phyloP scores from a whole-genome alignment of 164 flowering plant genomes.

The Amborella trichopoda region DNA sequence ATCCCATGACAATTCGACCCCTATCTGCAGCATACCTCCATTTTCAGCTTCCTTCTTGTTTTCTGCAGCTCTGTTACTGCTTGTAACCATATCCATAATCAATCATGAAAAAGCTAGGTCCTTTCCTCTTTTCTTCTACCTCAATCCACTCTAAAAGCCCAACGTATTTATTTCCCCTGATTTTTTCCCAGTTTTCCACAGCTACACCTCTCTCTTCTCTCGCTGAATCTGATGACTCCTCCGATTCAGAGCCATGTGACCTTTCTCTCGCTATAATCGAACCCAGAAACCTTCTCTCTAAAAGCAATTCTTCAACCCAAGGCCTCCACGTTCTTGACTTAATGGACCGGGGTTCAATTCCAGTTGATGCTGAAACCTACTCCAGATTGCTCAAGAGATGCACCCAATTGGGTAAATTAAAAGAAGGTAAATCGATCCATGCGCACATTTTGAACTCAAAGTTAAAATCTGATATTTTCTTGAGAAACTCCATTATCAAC shows the following conservation, averaged over 20 bases:
- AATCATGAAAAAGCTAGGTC: conserved; percentile 5
- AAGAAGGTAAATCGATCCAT: conserved; percentile 38
- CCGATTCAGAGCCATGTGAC: conserved; percentile 6
- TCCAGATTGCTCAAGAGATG: conserved; percentile 34
- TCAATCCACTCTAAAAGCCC: not conserved
- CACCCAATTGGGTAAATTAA: conserved; percentile 26
- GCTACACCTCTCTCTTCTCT: conserved; percentile 3
- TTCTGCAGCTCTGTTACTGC: too few relatives aligned
- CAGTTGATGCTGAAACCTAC: conserved; percentile 28
- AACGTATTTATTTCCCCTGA: not conserved
- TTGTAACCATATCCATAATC: too few relatives aligned
- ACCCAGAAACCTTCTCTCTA: conserved; percentile 33
- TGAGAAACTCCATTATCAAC: conserved; percentile 31
- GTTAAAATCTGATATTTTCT: conserved; percentile 21
- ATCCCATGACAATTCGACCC: too few relatives aligned
- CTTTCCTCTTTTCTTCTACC: not conserved
- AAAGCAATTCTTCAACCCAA: conserved; percentile 12
- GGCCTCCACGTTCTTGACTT: conserved; percentile 50
- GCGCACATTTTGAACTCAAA: conserved; percentile 29
- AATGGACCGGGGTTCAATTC: conserved; percentile 26
- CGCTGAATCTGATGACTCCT: conserved; percentile 1
- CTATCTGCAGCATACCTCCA: too few relatives aligned
- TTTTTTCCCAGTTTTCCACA: not conserved
- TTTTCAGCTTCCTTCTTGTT: too few relatives aligned
- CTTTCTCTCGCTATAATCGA: conserved; percentile 13